Conservation (phyloP, 495 filamentous ascomycete species). For the Penicillium angulare region DNA sequence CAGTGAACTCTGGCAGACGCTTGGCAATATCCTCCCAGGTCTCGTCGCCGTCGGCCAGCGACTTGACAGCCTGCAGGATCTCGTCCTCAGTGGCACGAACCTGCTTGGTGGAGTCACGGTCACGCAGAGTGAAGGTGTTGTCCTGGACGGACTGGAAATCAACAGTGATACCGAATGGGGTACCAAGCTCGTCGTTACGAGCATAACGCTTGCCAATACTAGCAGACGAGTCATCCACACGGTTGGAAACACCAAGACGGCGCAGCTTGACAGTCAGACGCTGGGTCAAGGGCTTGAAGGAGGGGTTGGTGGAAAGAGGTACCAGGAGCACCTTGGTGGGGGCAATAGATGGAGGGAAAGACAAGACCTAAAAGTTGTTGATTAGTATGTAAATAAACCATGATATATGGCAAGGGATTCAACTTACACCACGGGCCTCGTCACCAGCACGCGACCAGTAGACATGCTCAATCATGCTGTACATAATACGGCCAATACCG, state of each 20-base stretch:
- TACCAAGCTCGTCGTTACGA: slow-evolving; percentile 66
- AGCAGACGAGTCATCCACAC: slow-evolving; percentile 64
- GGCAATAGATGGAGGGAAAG: slow-evolving; percentile 63
- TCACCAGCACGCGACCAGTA: slow-evolving; percentile 71
- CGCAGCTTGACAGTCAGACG: slow-evolving; percentile 53
- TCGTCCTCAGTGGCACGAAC: slow-evolving; percentile 66
- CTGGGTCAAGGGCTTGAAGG: slow-evolving; percentile 57
- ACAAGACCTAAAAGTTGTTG: slow-evolving; percentile 52
- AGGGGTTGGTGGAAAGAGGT: slow-evolving; percentile 57
- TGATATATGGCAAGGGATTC: neutral
- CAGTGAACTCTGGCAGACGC: slow-evolving; percentile 64
- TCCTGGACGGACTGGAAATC: slow-evolving; percentile 71
- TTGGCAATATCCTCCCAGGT: slow-evolving; percentile 61
- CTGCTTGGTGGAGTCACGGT: slow-evolving; percentile 66
- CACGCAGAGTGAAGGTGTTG: slow-evolving; percentile 64
- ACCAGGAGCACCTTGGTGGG: slow-evolving; percentile 71
- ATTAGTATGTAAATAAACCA: neutral
- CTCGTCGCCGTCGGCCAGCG: slow-evolving; percentile 59
- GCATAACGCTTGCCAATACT: slow-evolving; percentile 70
- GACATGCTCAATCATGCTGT: slow-evolving; percentile 73
- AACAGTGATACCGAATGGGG: slow-evolving; percentile 64
- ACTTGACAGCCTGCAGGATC: slow-evolving; percentile 60
- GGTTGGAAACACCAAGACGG: slow-evolving; percentile 57
- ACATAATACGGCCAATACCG: slow-evolving; percentile 78
- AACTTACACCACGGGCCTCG: slow-evolving; percentile 62